Conservation (phyloP, 305 asterid genomes). For the Fraxinus sp. region DNA sequence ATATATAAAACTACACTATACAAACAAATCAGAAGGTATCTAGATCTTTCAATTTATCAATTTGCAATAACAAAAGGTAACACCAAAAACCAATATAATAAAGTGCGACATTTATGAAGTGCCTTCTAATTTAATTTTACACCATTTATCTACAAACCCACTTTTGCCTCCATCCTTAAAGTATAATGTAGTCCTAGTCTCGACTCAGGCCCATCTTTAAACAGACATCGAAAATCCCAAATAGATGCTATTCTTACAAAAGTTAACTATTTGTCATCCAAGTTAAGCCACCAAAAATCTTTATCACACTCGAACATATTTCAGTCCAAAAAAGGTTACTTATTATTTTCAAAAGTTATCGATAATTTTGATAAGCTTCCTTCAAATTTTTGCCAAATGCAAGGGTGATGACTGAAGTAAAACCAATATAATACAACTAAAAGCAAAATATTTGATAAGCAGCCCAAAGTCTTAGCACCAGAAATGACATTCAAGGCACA, state of each 20-base stretch:
- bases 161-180: not conserved
- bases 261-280: not conserved
- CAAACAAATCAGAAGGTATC: not conserved
- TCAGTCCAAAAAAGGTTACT: not conserved
- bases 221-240: not conserved
- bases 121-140: not conserved
- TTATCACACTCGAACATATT: not conserved
- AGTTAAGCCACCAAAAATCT: not conserved
- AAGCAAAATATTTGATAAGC: not conserved
- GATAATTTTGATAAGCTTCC: not conserved
- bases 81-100: not conserved
- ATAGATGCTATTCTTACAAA: not conserved
- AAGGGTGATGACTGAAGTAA: not conserved
- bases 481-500: not conserved
- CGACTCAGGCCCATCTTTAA: not conserved
- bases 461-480: not conserved
- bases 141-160: not conserved
- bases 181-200: not conserved
- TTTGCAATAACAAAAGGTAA: not conserved
- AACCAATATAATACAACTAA: not conserved
- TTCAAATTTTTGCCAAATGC: not conserved
- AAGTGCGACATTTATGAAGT: not conserved
- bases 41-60: not conserved
- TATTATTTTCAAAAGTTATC: not conserved
- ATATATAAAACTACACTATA: not conserved